A percentile compares a stretch with the other conserved stretches of the same genome.
Conservation (phyloP, 1,284 basidiomycete species). For the Wallemia hederae region DNA sequence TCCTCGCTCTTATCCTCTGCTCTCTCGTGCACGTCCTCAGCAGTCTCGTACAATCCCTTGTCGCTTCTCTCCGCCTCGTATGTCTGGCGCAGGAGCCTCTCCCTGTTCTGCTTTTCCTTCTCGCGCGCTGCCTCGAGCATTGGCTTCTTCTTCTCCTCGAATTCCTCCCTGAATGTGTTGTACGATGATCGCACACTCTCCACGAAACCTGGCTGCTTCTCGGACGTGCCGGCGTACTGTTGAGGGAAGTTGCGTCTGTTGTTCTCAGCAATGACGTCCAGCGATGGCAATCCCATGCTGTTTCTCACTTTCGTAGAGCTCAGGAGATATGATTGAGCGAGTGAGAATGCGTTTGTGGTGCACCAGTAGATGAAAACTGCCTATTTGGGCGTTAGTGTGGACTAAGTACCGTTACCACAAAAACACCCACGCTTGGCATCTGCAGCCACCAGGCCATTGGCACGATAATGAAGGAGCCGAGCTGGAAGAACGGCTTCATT, state of each 20-base stretch:
- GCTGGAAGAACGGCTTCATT: neutral
- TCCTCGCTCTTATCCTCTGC: neutral
- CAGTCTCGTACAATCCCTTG: neutral
- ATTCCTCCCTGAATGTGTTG: neutral
- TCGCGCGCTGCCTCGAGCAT: neutral
- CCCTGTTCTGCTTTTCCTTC: neutral
- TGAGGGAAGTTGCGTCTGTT: neutral
- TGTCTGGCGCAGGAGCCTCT: neutral
- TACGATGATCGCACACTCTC: neutral
- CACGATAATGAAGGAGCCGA: neutral
- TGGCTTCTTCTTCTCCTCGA: neutral
- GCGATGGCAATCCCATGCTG: neutral
- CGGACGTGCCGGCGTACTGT: neutral
- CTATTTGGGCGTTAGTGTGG: neutral
- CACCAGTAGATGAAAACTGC: neutral
- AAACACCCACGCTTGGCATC: neutral
- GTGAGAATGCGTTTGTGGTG: neutral
- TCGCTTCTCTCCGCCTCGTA: neutral
- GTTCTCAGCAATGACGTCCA: neutral
- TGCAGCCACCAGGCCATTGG: neutral
- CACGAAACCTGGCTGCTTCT: neutral
- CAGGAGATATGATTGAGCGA: neutral
- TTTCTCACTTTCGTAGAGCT: neutral
- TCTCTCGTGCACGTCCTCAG: neutral
- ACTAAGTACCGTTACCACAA: no score